Evolutionary conservation across 495 filamentous ascomycete genomes (phyloP), one percentile per base, ranked within the genome.

Genomic region (Penicillium goetzii): DNA sequence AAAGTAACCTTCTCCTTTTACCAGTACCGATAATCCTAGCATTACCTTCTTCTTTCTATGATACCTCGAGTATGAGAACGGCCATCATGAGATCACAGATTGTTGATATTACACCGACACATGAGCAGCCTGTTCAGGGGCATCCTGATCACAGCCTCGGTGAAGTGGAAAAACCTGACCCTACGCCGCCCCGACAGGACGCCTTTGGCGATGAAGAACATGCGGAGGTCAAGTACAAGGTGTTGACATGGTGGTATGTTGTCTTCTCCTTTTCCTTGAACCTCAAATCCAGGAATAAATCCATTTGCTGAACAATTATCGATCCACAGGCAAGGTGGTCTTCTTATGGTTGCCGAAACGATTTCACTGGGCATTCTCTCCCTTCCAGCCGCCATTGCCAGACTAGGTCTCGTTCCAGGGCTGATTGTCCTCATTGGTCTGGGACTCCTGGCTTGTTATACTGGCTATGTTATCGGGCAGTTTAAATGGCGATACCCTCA

Each of bases 391-490:
- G 86, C 84, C 21, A 84, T 90, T 33, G 87, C 89, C 23, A 78
- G 78, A 7, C 68, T 91, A 28, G 89, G 89, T 33, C 81, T 90
- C 72, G 80, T 89, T 86, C 89, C 19, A 63, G 36, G 36, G 2
- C 36, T 90, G 21, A 68, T 90, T 32, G 83, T 90, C 79, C 62
- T 93, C 83, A 69, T 90, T 38, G 68, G 74, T 23, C 71, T 92
- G 26, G 91, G 91, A 15, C 60, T 89, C 6, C 63, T 92, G 9
- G 86, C 91, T 30, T 88, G 88, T 41, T 95, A 93, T 73, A 91
- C 89, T 15, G 89, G 89, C 67, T 91, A 87, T 61, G 83, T 92
- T 30, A 84, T 94, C 63, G 90, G 88, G 23, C 89, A 92, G 72
- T 87, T 94, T 70, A 93, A 92, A 71, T 66, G 86, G 65, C 81